Percentiles rank a stretch among this genome's conserved stretches.
Conservation (phyloP, 805 yeast genomes). For the Starmera pachycereana region DNA sequence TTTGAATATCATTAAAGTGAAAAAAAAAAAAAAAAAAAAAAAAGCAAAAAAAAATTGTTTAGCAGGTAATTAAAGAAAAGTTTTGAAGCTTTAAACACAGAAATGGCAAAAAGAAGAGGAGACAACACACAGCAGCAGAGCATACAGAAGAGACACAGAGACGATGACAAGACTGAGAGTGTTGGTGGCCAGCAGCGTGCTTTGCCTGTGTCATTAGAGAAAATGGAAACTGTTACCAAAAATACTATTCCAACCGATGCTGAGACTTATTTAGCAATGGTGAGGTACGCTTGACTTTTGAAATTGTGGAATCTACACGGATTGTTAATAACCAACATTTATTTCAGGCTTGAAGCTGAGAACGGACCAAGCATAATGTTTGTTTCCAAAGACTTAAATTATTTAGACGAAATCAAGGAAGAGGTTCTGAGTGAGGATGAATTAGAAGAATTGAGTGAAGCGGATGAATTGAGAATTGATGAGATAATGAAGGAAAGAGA, state of each 20-base stretch:
- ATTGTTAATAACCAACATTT: neutral
- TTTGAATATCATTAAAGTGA: too few species aligned
- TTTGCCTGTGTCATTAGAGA: slow-evolving; percentile 12
- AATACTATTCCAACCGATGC: slow-evolving; percentile 15
- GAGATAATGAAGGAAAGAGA: slow-evolving; percentile 5
- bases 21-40: too few species aligned
- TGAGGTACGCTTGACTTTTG: slow-evolving; percentile 3
- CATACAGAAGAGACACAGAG: too few species aligned
- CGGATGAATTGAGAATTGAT: neutral
- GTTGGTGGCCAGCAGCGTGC: slow-evolving; percentile 13
- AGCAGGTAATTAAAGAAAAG: too few species aligned
- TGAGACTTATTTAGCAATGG: slow-evolving; percentile 18
- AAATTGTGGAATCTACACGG: too few species aligned
- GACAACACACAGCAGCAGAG: too few species aligned
- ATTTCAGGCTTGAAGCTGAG: slow-evolving; percentile 4
- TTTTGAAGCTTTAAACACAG: too few species aligned
- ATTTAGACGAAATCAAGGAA: slow-evolving; percentile 3
- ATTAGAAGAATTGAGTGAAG: neutral
- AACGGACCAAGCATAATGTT: slow-evolving; percentile 8
- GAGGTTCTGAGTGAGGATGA: slow-evolving; percentile 4
- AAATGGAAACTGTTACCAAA: slow-evolving; percentile 6
- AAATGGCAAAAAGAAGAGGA: too few species aligned
- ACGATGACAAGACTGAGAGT: too few species aligned
- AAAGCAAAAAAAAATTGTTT: too few species aligned
- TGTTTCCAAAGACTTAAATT: slow-evolving; percentile 1